Conservation (phyloP, 352 stramenopile genomes). For the Phytophthora sansomeana region DNA sequence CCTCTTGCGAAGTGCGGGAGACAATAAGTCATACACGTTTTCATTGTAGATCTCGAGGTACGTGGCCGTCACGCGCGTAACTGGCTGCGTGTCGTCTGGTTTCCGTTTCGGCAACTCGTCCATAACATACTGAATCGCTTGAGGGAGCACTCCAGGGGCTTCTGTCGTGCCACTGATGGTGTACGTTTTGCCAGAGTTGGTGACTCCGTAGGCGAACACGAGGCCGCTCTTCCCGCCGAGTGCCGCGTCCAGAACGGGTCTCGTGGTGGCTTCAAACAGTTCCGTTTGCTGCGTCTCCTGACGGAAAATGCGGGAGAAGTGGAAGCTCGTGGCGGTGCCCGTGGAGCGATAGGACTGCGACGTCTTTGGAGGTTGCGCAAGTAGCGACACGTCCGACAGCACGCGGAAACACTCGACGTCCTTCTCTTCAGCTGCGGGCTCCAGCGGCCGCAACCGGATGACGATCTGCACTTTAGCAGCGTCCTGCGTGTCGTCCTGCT, state of each 20-base stretch:
- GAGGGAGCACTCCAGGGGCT: slow-evolving; percentile 85
- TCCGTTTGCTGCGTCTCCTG: slow-evolving; percentile 83
- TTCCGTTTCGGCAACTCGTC: slow-evolving; percentile 62
- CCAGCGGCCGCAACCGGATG: slow-evolving; percentile 71
- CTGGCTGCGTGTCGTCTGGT: slow-evolving; percentile 44
- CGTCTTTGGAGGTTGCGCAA: slow-evolving; percentile 77
- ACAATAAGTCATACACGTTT: slow-evolving; percentile 96
- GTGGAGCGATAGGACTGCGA: slow-evolving; percentile 81
- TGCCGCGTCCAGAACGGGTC: slow-evolving; percentile 91
- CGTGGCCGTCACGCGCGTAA: slow-evolving; percentile 83
- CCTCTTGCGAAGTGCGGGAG: slow-evolving; percentile 60
- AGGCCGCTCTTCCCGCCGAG: slow-evolving; percentile 90
- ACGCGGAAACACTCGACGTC: slow-evolving; percentile 72
- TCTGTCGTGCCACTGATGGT: slow-evolving; percentile 94
- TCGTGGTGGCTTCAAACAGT: slow-evolving; percentile 92
- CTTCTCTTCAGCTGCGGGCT: slow-evolving; percentile 10
- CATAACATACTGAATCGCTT: slow-evolving; percentile 78
- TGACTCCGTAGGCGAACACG: slow-evolving; percentile 98
- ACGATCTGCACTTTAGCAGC: slow-evolving; percentile 58
- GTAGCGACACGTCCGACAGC: slow-evolving; percentile 62
- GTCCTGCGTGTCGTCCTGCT: slow-evolving; percentile 13
- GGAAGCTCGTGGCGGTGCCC: slow-evolving; percentile 78
- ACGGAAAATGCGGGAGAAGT: slow-evolving; percentile 89
- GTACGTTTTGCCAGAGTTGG: slow-evolving; percentile 99
- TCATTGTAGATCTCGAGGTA: slow-evolving; percentile 99